Conservation (phyloP, 2,329 filamentous ascomycete species). For the Penicillium verrucosum region DNA sequence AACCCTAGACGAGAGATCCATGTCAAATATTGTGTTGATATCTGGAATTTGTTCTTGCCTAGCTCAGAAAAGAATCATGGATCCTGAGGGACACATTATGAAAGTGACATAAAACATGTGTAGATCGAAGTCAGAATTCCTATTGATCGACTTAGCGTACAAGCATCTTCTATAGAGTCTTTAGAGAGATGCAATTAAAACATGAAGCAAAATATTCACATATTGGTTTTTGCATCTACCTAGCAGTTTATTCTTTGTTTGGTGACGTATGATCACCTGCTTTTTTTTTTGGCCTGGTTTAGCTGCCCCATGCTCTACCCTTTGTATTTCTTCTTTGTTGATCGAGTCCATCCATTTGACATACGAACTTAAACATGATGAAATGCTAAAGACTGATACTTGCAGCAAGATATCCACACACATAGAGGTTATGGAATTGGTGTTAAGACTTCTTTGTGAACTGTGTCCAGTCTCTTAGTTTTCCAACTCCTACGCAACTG, state of each 20-base stretch:
- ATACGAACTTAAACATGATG: no score
- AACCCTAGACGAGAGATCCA: not conserved
- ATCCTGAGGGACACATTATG: not conserved
- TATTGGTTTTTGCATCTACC: not conserved
- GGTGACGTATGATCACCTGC: not conserved
- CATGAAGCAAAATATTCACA: not conserved
- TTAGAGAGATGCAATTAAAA: not conserved
- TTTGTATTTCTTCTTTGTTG: not conserved
- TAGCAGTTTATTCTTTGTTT: not conserved
- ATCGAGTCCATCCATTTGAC: not conserved
- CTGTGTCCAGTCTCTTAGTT: not conserved
- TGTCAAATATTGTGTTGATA: not conserved
- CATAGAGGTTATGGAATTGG: no score
- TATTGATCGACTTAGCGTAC: not conserved
- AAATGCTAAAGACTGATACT: no score
- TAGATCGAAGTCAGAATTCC: not conserved
- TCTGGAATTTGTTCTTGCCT: not conserved
- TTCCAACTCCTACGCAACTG: not conserved
- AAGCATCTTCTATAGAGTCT: not conserved
- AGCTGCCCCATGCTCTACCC: not conserved
- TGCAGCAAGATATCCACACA: no score
- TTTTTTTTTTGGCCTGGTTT: not conserved
- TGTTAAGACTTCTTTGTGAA: not conserved
- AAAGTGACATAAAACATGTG: not conserved
- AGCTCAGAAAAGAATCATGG: not conserved